Evolutionary conservation across 495 filamentous ascomycete species (phyloP).

Genomic region (Trichoderma virens): DNA sequence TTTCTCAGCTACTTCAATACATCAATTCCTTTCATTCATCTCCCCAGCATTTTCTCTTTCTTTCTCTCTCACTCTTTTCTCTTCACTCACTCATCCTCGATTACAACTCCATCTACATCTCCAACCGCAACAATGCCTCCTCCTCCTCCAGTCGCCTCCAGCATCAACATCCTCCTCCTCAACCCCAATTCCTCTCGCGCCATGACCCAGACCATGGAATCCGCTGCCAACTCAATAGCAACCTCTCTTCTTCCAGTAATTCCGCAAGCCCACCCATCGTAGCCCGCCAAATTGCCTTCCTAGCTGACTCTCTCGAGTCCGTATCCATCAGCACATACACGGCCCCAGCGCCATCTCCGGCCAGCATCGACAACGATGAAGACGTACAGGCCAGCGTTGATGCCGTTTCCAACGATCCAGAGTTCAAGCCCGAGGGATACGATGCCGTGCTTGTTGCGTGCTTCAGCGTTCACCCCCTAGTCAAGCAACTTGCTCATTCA

Average conservation of each 20-base stretch:
- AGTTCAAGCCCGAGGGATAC: conserved; percentile 30
- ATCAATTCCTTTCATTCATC: not conserved
- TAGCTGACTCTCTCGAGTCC: conserved; percentile 20
- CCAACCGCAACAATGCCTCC: conserved; percentile 5
- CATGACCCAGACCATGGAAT: conserved; percentile 72
- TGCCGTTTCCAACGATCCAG: conserved; percentile 49
- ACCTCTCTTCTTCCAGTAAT: not conserved
- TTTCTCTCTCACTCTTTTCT: not conserved
- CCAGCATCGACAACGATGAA: conserved; percentile 57
- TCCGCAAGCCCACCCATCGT: not conserved
- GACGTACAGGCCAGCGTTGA: conserved; percentile 42
- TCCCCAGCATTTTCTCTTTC: not conserved
- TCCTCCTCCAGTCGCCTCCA: conserved; percentile 13
- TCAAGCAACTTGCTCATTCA: conserved; percentile 31
- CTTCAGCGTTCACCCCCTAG: conserved; percentile 81
- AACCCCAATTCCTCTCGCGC: conserved; percentile 81
- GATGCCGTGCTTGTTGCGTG: conserved; percentile 82
- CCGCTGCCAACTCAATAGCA: conserved; percentile 48
- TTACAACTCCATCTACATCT: not conserved
- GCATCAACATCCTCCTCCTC: conserved; percentile 61
- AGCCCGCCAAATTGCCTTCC: not conserved
- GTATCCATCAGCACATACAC: conserved; percentile 44
- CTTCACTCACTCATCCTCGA: not conserved
- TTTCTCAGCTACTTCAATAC: too few relatives aligned
- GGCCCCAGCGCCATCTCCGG: conserved; percentile 40